phyloP scores from a whole-genome alignment of 1,139 yeast species.

The Suhomyces bribrorum region DNA sequence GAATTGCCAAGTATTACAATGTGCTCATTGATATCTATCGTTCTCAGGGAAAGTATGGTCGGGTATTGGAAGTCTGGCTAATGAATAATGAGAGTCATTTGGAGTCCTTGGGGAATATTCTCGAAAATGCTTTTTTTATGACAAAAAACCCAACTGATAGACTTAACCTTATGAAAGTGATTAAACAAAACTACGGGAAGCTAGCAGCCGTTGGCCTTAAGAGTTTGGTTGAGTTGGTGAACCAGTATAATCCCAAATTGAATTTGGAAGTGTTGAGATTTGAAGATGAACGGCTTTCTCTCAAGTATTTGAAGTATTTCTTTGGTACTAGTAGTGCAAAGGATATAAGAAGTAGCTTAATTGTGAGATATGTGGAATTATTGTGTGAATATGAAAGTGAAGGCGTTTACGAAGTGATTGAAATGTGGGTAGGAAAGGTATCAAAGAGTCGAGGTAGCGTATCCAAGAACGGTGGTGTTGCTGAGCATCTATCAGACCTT shows the following conservation, averaged over 20 bases:
- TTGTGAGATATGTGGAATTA: slow-evolving; percentile 33
- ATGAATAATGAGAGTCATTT: slow-evolving; percentile 14
- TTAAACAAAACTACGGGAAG: slow-evolving; percentile 38
- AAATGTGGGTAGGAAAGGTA: slow-evolving; percentile 8
- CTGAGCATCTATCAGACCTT: background rate
- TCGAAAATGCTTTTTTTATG: slow-evolving; percentile 42
- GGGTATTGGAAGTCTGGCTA: slow-evolving; percentile 47
- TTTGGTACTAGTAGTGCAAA: slow-evolving; percentile 12
- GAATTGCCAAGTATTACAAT: slow-evolving; percentile 53
- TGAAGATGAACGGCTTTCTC: slow-evolving; percentile 24
- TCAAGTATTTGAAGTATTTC: slow-evolving; percentile 29
- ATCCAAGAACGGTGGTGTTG: background rate
- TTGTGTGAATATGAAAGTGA: slow-evolving; percentile 20
- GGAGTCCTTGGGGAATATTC: slow-evolving; percentile 24
- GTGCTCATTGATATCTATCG: slow-evolving; percentile 62
- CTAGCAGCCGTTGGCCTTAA: slow-evolving; percentile 37
- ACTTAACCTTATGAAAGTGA: slow-evolving; percentile 32
- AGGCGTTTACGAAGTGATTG: slow-evolving; percentile 20
- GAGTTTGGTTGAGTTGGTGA: slow-evolving; percentile 39
- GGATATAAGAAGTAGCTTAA: slow-evolving; percentile 16
- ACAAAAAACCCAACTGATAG: slow-evolving; percentile 34
- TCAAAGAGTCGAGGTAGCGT: no score
- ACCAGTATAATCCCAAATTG: slow-evolving; percentile 37
- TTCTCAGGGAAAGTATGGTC: slow-evolving; percentile 51
- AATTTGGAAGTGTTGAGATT: slow-evolving; percentile 38